Conservation (phyloP, 2,329 filamentous ascomycete species). For the Aureobasidium lini region DNA sequence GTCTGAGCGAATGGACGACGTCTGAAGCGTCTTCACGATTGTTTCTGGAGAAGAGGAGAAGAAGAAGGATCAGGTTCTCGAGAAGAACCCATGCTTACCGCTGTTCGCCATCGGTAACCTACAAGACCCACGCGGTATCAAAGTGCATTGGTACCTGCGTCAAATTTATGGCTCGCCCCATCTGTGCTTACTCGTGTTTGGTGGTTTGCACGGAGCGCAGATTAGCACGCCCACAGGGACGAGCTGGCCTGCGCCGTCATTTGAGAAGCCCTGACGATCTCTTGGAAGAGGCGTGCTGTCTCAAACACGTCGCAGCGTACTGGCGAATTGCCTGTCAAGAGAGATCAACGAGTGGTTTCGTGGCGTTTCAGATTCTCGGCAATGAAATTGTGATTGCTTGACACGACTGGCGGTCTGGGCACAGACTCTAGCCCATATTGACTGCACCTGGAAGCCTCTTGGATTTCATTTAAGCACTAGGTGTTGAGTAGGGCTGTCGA, state of each 20-base stretch:
- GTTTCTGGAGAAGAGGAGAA: conserved; percentile 8
- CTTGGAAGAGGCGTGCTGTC: conserved; percentile 6
- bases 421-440: neutral
- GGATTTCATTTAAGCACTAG: neutral
- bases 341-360: conserved; percentile 1
- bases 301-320: conserved; percentile 4
- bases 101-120: conserved; percentile 10
- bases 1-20: conserved; percentile 1
- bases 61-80: neutral
- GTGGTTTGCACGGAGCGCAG: conserved; percentile 6
- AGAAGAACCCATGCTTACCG: conserved; percentile 1
- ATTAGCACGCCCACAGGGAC: conserved; percentile 1
- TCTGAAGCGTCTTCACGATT: conserved; percentile 11
- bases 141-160: conserved; percentile 12
- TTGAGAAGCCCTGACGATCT: conserved; percentile 12
- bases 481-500: neutral
- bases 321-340: conserved; percentile 7
- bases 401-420: neutral
- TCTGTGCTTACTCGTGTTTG: conserved; percentile 13
- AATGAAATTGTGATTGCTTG: conserved; percentile 12
- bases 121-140: conserved; percentile 8
- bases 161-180: conserved; percentile 7
- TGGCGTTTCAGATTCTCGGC: conserved; percentile 14
- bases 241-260: conserved; percentile 3
- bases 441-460: neutral